Evolutionary conservation across 2,329 filamentous ascomycete genomes (phyloP).

Genomic region (Fusarium xylarioides): DNA sequence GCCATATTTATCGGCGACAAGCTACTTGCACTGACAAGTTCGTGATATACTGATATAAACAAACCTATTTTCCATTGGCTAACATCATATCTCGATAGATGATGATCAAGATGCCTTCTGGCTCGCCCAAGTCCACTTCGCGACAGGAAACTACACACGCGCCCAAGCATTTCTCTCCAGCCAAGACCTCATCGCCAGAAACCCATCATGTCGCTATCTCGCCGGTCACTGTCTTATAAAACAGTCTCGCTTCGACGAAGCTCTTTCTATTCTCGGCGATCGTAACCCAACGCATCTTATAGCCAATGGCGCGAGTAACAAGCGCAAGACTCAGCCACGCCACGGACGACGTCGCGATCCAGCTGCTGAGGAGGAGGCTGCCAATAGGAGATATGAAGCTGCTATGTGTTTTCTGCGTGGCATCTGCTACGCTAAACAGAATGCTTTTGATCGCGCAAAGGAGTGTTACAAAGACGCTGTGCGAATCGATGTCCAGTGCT

Average conservation of each 20-base stretch:
- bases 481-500: conserved; percentile 96
- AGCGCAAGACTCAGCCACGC: conserved; percentile 51
- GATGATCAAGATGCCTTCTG: conserved; percentile 95
- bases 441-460: conserved; percentile 95
- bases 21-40: conserved; percentile 91
- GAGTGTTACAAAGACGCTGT: conserved; percentile 99
- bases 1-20: conserved; percentile 99
- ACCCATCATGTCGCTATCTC: conserved; percentile 89
- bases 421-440: conserved; percentile 95
- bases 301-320: conserved; percentile 58
- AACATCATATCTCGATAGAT: conserved; percentile 60
- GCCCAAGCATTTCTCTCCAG: conserved; percentile 86
- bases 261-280: conserved; percentile 85
- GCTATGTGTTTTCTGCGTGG: conserved; percentile 97
- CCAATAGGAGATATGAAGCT: conserved; percentile 87
- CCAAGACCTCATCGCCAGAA: conserved; percentile 82
- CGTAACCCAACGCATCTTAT: conserved; percentile 93
- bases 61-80: background rate
- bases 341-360: conserved; percentile 46
- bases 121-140: conserved; percentile 98
- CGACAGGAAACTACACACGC: conserved; percentile 91
- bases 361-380: conserved; percentile 70
- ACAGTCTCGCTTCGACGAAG: conserved; percentile 89
- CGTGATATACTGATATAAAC: conserved; percentile 42
- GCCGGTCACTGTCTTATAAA: conserved; percentile 95